Conservation (phyloP, 2,329 filamentous ascomycete species). For the Teratosphaeria viscida region DNA sequence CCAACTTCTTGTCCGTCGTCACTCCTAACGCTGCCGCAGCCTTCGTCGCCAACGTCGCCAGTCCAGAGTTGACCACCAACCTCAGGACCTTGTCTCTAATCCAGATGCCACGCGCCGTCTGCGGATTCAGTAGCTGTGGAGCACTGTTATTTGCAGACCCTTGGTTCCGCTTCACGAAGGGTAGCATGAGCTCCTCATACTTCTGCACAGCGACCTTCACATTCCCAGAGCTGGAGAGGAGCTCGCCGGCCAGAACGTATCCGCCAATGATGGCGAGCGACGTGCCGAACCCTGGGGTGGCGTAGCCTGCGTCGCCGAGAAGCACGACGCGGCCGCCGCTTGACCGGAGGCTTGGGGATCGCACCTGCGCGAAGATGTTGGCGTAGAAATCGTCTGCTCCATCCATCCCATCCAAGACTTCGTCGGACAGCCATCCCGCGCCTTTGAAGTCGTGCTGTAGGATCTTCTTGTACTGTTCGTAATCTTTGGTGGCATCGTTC, state of each 20-base stretch:
- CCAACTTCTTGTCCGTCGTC: conserved; percentile 6
- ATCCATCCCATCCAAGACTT: conserved; percentile 29
- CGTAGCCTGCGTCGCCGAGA: conserved; percentile 17
- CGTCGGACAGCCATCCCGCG: conserved; percentile 22
- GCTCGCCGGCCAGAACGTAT: conserved; percentile 18
- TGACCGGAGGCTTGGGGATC: conserved; percentile 23
- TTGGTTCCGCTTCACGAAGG: conserved; percentile 10
- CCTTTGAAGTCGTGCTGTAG: conserved; percentile 16
- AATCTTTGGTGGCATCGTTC: conserved; percentile 14
- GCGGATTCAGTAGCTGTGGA: conserved; percentile 21
- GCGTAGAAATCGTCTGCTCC: conserved; percentile 19
- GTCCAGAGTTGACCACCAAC: conserved; percentile 6
- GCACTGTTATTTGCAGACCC: conserved; percentile 2
- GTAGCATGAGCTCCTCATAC: conserved; percentile 12
- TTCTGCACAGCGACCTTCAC: conserved; percentile 6
- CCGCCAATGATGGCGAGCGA: conserved; percentile 16
- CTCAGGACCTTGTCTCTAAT: conserved; percentile 13
- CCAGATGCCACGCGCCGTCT: conserved; percentile 21
- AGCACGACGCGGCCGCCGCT: conserved; percentile 21
- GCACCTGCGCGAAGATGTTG: conserved; percentile 17
- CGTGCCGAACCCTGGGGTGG: conserved; percentile 14
- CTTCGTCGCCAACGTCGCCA: conserved; percentile 6
- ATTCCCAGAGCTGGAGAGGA: conserved; percentile 6
- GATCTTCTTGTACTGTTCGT: conserved; percentile 12
- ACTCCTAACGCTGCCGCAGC: conserved; percentile 6